Evolutionary conservation across 2,329 filamentous ascomycete genomes (phyloP).

Genomic region (Thielaviopsis populi): DNA sequence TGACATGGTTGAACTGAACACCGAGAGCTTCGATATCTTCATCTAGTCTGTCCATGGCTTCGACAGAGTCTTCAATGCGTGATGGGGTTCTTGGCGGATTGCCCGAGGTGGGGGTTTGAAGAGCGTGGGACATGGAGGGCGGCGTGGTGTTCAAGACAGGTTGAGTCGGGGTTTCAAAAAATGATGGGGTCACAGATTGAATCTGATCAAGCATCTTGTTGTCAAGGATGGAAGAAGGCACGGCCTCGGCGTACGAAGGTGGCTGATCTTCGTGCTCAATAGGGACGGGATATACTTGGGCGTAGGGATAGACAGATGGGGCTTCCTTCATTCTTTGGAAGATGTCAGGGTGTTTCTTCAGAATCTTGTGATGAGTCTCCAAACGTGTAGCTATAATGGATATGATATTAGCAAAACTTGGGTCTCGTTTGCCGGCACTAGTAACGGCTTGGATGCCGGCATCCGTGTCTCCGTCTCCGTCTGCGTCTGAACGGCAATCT

Average conservation of each 20-base stretch:
- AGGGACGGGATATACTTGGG: slow-evolving; percentile 13
- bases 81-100: slow-evolving; percentile 25
- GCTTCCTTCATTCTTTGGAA: slow-evolving; percentile 8
- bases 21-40: slow-evolving; percentile 43
- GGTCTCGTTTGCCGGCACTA: neutral
- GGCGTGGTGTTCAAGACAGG: neutral
- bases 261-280: slow-evolving; percentile 17
- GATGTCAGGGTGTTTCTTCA: slow-evolving; percentile 9
- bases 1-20: slow-evolving; percentile 19
- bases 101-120: neutral
- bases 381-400: slow-evolving; percentile 14
- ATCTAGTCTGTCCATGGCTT: slow-evolving; percentile 46
- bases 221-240: slow-evolving; percentile 13
- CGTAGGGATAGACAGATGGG: slow-evolving; percentile 12
- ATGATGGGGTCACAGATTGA: neutral
- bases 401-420: slow-evolving; percentile 15
- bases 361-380: slow-evolving; percentile 12
- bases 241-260: slow-evolving; percentile 16
- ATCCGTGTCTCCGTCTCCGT: neutral
- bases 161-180: neutral
- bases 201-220: neutral
- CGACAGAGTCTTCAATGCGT: slow-evolving; percentile 49
- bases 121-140: neutral
- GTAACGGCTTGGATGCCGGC: neutral
- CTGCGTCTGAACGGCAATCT: slow-evolving; percentile 1